Evolutionary conservation across 306 rosid genomes (phyloP).

Genomic region (Sicyos edulis): DNA sequence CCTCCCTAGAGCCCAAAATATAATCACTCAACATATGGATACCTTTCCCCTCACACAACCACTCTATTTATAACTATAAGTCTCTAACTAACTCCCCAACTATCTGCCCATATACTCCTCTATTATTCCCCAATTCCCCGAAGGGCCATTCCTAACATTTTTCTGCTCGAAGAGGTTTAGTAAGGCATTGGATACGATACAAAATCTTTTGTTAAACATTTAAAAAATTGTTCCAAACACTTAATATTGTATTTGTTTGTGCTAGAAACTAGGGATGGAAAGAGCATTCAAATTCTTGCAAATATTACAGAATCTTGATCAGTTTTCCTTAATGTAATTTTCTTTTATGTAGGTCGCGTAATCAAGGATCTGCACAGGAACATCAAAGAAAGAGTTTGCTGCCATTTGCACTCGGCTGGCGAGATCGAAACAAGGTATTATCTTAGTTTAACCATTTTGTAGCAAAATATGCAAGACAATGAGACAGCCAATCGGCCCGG

Average conservation of each 20-base stretch:
- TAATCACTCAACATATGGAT: no score
- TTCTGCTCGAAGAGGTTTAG: no score
- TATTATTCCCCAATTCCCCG: no score
- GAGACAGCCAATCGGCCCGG: neutral
- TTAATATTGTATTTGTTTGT: neutral
- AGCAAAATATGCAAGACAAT: neutral
- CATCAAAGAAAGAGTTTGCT: conserved; percentile 49
- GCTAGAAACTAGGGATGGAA: neutral
- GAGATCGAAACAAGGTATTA: conserved; percentile 72
- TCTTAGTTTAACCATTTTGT: neutral
- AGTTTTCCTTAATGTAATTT: neutral
- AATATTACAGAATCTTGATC: neutral
- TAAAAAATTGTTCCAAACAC: no score
- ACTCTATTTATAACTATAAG: no score
- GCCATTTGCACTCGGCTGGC: conserved; percentile 88
- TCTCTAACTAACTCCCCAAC: no score
- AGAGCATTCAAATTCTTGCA: neutral
- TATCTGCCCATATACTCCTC: no score
- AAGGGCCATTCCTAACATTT: no score
- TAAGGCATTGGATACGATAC: no score
- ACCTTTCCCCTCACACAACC: no score
- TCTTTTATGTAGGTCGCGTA: conserved; percentile 34
- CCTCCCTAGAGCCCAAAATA: no score
- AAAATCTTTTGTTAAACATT: no score
- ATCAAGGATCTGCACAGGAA: conserved; percentile 35